Evolutionary conservation across 1,284 basidiomycete species (phyloP).

Genomic region (Fereydounia khargensis): DNA sequence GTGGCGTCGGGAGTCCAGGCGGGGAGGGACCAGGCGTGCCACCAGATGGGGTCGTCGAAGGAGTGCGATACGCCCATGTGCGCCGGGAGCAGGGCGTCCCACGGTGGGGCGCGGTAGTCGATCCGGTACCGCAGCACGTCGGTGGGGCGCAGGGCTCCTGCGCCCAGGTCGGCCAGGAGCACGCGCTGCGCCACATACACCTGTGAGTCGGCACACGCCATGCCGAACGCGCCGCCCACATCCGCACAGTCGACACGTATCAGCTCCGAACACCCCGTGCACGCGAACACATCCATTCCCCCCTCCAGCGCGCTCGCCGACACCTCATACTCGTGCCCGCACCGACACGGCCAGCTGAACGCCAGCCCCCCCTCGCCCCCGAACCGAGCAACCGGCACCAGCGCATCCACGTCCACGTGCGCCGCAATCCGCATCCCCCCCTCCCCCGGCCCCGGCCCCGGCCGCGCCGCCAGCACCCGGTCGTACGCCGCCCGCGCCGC

Average conservation of each 20-base stretch:
- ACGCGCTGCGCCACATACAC: conserved; percentile 31
- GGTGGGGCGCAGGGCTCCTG: conserved; percentile 2
- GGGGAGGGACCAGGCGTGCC: too few relatives aligned
- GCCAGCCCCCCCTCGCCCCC: neutral
- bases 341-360: conserved; percentile 20
- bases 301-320: conserved; percentile 12
- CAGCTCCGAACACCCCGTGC: conserved; percentile 25
- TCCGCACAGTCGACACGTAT: conserved; percentile 6
- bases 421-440: too few relatives aligned
- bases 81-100: conserved; percentile 4
- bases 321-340: conserved; percentile 13
- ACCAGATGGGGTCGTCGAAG: conserved; percentile 30
- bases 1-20: too few relatives aligned
- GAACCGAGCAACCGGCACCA: conserved; percentile 1
- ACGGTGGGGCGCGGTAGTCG: conserved; percentile 9
- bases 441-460: too few relatives aligned
- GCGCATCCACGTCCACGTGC: too few relatives aligned
- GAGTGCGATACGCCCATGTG: conserved; percentile 28
- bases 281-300: conserved; percentile 12
- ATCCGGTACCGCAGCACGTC: conserved; percentile 22
- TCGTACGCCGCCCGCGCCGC: conserved; percentile 12
- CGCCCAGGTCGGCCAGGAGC: conserved; percentile 15
- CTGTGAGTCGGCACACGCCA: conserved; percentile 23
- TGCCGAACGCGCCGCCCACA: conserved; percentile 8
- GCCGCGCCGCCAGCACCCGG: conserved; percentile 4